Evolutionary conservation across 2,329 filamentous ascomycete genomes (phyloP), one percentile per base, ranked within the genome.

Genomic region (Neopestalotiopsis rosae): DNA sequence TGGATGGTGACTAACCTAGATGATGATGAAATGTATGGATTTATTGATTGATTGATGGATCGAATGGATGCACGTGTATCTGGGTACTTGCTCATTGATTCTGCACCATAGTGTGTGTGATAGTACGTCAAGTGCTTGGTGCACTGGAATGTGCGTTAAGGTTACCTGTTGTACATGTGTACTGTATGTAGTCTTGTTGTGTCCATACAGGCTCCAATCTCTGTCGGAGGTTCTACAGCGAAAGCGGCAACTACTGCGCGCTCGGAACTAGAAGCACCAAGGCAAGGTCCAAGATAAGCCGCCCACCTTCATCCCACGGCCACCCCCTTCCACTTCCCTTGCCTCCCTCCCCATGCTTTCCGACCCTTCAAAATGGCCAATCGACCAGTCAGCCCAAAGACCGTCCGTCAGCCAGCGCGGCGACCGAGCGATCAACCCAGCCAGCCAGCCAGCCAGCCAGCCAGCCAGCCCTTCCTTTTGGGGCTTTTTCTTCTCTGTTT

Each of bases 191-290:
- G 24, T 28, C 24, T 28, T 28, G 3, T 28, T 28, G 24, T 28
- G 24, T 28, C 24, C 24, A 28, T 28, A 28, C 24, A 28, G 24
- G 24, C 24, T 28, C 24, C 24, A 28, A 28, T 30, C 32, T 61
- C 32, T 34, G 12, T 61, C 12, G 34, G 34, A 34, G 24, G 32
- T 34, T 49, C 61, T 63, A 63, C 61, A 49, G 34, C 61, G 34
- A 63, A 63, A 20, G 38, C 61, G 61, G 61, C 61, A 63, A 63
- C 61, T 63, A 20, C 34, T 63, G 61, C 38, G 24, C 61, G 58
- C 58, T 28, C 24, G 24, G 24, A 28, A 28, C 24, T 28, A 28
- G 24, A 28, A 28, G 24, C 58, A 38, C 58, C 24, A 28, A 61
- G 61, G 13, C 5, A n/a, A 49, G 42, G n/a, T 34, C 61, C 61